Conservation (phyloP, 176 grass and related monocot species). For the Avena atlantica region DNA sequence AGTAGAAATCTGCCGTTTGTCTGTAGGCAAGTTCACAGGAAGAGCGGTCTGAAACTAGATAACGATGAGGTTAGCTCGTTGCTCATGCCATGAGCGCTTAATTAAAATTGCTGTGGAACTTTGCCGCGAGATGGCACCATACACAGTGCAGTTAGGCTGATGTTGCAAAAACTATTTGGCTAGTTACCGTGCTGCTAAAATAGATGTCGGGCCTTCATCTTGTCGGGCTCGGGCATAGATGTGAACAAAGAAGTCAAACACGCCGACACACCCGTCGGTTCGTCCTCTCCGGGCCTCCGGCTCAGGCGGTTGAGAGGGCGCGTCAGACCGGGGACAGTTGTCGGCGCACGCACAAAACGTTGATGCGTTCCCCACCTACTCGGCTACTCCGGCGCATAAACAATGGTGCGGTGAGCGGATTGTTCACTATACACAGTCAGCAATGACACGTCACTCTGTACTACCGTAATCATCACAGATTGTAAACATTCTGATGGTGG, state of each 20-base stretch:
- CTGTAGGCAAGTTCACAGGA: not conserved
- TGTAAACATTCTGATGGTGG: not conserved
- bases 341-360: not conserved
- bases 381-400: not conserved
- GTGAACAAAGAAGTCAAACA: not conserved
- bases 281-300: not conserved
- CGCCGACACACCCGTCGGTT: not conserved
- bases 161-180: not conserved
- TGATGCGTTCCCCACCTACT: too few relatives aligned
- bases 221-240: not conserved
- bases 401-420: not conserved
- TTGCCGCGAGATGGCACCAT: not conserved
- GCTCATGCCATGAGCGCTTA: too few relatives aligned
- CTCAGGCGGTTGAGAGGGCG: not conserved
- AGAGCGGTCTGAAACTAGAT: constrained; percentile 15
- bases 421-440: not conserved
- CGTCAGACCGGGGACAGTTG: not conserved
- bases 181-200: not conserved
- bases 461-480: not conserved
- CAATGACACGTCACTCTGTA: not conserved
- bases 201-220: not conserved
- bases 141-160: too few relatives aligned
- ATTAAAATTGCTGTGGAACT: not conserved
- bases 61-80: not conserved
- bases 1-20: constrained; percentile 46